Evolutionary conservation across 164 flowering plant species (phyloP).

Genomic region (Berberis vulgaris): DNA sequence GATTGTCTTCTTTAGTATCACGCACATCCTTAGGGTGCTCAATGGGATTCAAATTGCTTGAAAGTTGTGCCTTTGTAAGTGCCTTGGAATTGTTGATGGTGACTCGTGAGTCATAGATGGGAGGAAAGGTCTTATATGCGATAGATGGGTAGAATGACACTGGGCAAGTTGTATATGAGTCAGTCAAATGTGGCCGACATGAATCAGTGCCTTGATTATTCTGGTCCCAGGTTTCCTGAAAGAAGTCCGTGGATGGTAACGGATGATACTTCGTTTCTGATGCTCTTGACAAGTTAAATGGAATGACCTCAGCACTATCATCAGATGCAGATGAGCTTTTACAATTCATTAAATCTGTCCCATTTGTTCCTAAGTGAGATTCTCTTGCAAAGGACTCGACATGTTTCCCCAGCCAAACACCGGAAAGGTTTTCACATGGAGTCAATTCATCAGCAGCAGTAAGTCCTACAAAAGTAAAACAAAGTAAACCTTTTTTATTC

Average conservation of each 20-base stretch:
- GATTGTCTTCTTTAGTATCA: conserved; percentile 7
- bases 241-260: conserved; percentile 4
- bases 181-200: conserved; percentile 6
- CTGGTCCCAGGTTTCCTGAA: conserved; percentile 6
- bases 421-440: conserved; percentile 9
- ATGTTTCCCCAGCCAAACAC: conserved; percentile 8
- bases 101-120: conserved; percentile 14
- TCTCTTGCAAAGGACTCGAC: conserved; percentile 2
- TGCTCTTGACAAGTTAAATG: conserved; percentile 6
- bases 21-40: conserved; percentile 7
- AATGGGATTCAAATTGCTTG: conserved; percentile 7
- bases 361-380: background rate
- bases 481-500: background rate
- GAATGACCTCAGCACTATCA: background rate
- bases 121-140: conserved; percentile 3
- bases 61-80: background rate
- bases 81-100: conserved; percentile 6
- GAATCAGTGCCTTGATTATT: conserved; percentile 9
- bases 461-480: conserved; percentile 1
- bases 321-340: conserved; percentile 4
- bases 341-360: conserved; percentile 5
- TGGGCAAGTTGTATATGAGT: conserved; percentile 12
- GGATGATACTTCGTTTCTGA: conserved; percentile 9
- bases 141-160: conserved; percentile 2
- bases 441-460: background rate